Evolutionary conservation across 1,284 basidiomycete species (phyloP).

Genomic region (Bondarzewia mesenterica): DNA sequence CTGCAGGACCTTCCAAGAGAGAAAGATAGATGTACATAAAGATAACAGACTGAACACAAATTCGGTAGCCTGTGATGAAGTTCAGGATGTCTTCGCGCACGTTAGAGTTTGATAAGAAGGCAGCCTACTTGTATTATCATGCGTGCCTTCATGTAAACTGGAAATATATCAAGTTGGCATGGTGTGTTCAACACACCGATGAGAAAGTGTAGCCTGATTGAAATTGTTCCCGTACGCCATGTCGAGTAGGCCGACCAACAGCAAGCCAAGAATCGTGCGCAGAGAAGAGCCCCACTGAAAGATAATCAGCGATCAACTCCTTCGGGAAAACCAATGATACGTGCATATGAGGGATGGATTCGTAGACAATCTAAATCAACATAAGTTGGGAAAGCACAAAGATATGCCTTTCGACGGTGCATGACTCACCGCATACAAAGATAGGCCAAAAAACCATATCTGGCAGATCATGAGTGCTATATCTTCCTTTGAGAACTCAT

Average conservation of each 20-base stretch:
- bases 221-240: neutral
- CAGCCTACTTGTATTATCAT: constrained; percentile 33
- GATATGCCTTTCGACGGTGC: neutral
- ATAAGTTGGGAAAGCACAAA: neutral
- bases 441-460: neutral
- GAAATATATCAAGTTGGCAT: constrained; percentile 39
- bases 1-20: neutral
- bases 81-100: neutral
- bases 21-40: neutral
- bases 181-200: constrained; percentile 33
- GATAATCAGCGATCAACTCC: neutral
- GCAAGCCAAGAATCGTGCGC: neutral
- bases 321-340: constrained; percentile 30
- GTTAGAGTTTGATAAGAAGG: neutral
- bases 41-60: neutral
- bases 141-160: constrained; percentile 32
- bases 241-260: neutral
- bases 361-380: constrained; percentile 29
- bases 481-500: neutral
- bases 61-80: neutral
- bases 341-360: constrained; percentile 51
- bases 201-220: constrained; percentile 27
- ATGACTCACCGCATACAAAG: neutral
- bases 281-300: neutral
- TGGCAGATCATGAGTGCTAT: neutral